These are phyloP conservation scores for Diaporthe citrichinensis DNA, from an alignment of 2,329 filamentous ascomycete species.

Conservation along the genomic window DNA sequence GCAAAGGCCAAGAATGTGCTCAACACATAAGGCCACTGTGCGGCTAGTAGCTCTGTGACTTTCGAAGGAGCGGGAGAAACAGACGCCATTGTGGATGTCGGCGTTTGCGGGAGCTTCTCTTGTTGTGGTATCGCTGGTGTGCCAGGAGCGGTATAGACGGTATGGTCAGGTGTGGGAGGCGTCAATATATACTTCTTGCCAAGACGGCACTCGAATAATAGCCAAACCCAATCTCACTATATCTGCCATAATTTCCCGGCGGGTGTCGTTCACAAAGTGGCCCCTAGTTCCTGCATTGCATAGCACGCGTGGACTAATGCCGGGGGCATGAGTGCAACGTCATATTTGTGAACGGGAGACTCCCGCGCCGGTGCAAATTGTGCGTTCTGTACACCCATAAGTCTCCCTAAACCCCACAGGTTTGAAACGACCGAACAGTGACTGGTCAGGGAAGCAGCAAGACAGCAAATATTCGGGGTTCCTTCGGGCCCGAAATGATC, in stretches of 20 bases:
- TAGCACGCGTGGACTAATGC: background rate
- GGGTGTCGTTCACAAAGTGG: background rate
- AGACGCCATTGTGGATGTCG: conserved; percentile 22
- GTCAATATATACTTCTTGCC: conserved; percentile 19
- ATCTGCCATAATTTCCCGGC: background rate
- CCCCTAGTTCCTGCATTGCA: background rate
- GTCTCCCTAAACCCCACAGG: background rate
- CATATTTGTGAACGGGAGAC: conserved; percentile 24
- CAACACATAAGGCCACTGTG: conserved; percentile 35
- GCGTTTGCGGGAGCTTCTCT: background rate
- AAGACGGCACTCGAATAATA: conserved; percentile 9
- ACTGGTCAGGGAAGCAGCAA: background rate
- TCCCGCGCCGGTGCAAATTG: conserved; percentile 14
- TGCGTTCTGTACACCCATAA: background rate
- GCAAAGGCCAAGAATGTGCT: conserved; percentile 32
- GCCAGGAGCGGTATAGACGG: background rate
- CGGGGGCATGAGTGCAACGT: conserved; percentile 19
- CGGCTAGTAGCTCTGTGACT: conserved; percentile 8
- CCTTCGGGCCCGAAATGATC: background rate
- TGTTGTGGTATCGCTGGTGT: conserved; percentile 5
- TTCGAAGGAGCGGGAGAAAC: conserved; percentile 22
- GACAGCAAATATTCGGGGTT: conserved; percentile 6
- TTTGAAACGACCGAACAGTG: background rate
- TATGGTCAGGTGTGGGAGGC: background rate
- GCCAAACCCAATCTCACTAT: background rate